Conservation (phyloP, 306 rosid genomes). For the Malus fusca region DNA sequence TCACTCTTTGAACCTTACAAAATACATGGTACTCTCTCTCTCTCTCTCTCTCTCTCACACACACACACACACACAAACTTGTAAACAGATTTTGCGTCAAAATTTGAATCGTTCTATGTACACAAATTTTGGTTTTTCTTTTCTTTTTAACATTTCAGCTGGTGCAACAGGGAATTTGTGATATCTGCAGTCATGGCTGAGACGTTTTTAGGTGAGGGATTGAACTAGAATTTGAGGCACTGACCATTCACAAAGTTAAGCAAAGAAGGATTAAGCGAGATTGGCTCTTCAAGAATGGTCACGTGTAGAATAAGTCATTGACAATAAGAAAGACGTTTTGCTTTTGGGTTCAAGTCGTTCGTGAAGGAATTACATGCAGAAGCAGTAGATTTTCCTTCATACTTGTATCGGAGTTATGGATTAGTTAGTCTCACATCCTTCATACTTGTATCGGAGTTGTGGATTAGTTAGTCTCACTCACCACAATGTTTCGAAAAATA, state of each 20-base stretch:
- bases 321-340: neutral
- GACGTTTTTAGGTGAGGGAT: neutral
- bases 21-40: constrained; percentile 30
- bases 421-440: neutral
- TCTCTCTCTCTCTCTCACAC: constrained; percentile 22
- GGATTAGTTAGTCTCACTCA: too few relatives aligned
- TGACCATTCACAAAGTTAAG: neutral
- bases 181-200: neutral
- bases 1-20: constrained; percentile 1
- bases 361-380: neutral
- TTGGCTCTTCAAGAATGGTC: too few relatives aligned
- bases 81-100: neutral
- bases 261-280: too few relatives aligned
- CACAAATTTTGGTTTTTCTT: neutral
- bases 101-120: neutral
- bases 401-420: neutral
- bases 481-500: too few relatives aligned
- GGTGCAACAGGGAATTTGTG: neutral
- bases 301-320: neutral
- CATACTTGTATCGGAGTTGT: too few relatives aligned
- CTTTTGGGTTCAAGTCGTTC: neutral
- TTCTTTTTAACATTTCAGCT: neutral
- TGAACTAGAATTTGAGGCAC: neutral
- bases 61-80: neutral
- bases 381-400: neutral